Conservation (phyloP, 2,329 filamentous ascomycete species). For the Bipolaris bicolor region DNA sequence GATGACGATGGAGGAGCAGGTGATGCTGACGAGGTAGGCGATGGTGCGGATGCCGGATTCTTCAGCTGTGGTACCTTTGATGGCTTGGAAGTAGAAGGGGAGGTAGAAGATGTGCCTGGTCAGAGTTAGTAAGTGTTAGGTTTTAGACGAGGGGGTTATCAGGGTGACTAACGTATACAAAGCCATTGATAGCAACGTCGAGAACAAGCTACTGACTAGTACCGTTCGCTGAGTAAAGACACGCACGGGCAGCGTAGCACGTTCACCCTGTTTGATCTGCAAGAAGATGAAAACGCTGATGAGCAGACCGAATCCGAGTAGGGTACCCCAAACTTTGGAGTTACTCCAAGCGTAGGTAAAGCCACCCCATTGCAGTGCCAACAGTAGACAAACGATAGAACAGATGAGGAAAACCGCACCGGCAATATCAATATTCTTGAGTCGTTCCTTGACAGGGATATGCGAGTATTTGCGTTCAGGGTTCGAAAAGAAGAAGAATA, state of each 20-base stretch:
- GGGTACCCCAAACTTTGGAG: slow-evolving; percentile 57
- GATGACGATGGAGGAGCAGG: slow-evolving; percentile 33
- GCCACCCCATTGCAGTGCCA: slow-evolving; percentile 49
- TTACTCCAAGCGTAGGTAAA: slow-evolving; percentile 57
- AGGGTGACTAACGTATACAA: slow-evolving; percentile 40
- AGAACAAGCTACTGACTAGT: slow-evolving; percentile 40
- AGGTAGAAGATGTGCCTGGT: slow-evolving; percentile 49
- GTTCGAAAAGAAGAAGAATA: slow-evolving; percentile 43
- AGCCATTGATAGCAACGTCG: slow-evolving; percentile 47
- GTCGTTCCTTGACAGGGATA: slow-evolving; percentile 38
- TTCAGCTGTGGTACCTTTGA: slow-evolving; percentile 50
- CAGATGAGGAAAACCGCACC: slow-evolving; percentile 44
- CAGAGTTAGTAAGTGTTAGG: background rate
- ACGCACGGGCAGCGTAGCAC: slow-evolving; percentile 39
- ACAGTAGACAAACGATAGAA: slow-evolving; percentile 41
- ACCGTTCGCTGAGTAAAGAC: slow-evolving; percentile 49
- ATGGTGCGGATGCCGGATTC: slow-evolving; percentile 46
- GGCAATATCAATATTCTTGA: slow-evolving; percentile 49
- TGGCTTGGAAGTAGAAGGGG: slow-evolving; percentile 54
- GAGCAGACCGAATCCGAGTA: slow-evolving; percentile 56
- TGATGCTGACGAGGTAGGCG: slow-evolving; percentile 42
- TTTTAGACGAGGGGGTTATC: background rate
- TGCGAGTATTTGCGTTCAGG: slow-evolving; percentile 36
- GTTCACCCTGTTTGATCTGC: slow-evolving; percentile 38
- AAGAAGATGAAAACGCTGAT: slow-evolving; percentile 53